Percentiles rank a stretch among this genome's conserved stretches.
phyloP scores from a whole-genome alignment of 164 flowering plant genomes.

The Aristolochia californica region DNA sequence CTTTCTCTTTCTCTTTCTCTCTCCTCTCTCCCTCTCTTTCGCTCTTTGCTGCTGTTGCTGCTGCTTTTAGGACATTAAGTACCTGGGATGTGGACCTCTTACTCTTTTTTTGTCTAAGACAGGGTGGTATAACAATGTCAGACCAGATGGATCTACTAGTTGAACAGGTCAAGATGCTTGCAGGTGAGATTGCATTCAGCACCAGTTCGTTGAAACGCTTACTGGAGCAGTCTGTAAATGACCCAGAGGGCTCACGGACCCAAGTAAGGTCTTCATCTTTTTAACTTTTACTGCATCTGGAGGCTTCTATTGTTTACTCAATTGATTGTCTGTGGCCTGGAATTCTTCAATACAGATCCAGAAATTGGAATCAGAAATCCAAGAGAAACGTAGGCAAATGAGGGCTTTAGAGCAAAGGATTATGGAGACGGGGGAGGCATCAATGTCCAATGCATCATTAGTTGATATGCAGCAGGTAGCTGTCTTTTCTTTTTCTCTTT shows the following conservation, averaged over 20 bases:
- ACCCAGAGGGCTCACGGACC: constrained; percentile 57
- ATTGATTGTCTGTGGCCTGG: background rate
- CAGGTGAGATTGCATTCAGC: constrained; percentile 96
- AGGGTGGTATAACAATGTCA: constrained; percentile 61
- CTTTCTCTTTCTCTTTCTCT: too few species aligned
- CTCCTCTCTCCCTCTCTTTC: too few species aligned
- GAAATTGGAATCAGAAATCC: constrained; percentile 75
- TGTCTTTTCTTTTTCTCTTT: background rate
- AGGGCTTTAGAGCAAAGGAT: constrained; percentile 71
- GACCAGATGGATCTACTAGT: constrained; percentile 93
- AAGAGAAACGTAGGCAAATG: constrained; percentile 80
- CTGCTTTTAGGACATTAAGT: too few species aligned
- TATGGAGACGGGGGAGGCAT: constrained; percentile 74
- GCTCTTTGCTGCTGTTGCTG: too few species aligned
- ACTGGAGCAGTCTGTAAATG: constrained; percentile 78
- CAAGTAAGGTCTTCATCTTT: constrained; percentile 35
- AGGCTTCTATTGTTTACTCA: background rate
- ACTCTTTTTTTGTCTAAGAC: background rate
- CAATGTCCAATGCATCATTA: constrained; percentile 67
- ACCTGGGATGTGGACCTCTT: too few species aligned
- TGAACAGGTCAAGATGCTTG: constrained; percentile 99
- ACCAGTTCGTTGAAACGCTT: constrained; percentile 90
- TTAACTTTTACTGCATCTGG: constrained; percentile 1
- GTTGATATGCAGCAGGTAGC: constrained; percentile 97
- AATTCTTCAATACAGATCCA: constrained; percentile 39